These are phyloP conservation scores for Gynandropsis gynandra DNA, from an alignment of 345 rosid species.

Conservation along the genomic window DNA sequence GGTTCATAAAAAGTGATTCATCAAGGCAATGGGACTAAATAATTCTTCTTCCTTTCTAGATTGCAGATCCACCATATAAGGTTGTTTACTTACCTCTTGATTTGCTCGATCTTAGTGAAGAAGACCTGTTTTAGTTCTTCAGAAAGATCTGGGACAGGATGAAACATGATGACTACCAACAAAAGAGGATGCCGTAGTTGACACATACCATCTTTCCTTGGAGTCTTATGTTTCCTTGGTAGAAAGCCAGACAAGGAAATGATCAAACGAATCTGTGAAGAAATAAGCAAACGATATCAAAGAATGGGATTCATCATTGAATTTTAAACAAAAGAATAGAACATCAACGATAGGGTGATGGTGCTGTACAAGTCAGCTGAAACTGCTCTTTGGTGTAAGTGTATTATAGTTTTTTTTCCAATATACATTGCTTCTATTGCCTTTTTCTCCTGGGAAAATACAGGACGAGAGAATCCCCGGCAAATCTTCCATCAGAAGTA, in stretches of 20 bases:
- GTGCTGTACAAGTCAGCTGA: too few species aligned
- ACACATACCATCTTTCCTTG: background rate
- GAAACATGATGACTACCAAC: too few species aligned
- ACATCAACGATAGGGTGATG: background rate
- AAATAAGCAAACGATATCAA: background rate
- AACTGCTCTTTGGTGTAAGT: too few species aligned
- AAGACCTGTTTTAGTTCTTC: too few species aligned
- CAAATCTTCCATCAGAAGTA: too few species aligned
- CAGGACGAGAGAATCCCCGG: too few species aligned
- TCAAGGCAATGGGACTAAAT: conserved; percentile 3
- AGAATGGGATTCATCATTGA: conserved; percentile 7
- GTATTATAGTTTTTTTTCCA: too few species aligned
- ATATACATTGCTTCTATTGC: too few species aligned
- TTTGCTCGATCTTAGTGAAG: background rate
- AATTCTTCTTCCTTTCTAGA: background rate
- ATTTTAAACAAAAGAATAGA: background rate
- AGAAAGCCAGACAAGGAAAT: too few species aligned
- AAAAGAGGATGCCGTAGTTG: conserved; percentile 4
- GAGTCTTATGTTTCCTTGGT: background rate
- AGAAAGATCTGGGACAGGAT: too few species aligned
- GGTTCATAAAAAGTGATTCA: background rate
- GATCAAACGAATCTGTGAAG: background rate
- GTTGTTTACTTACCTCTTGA: background rate
- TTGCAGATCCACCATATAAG: background rate
- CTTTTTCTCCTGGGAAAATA: too few species aligned